A percentile compares a stretch with the other conserved stretches of the same genome.
Conservation (phyloP, 2,329 filamentous ascomycete species). For the Aspergillus ochraceoroseus region DNA sequence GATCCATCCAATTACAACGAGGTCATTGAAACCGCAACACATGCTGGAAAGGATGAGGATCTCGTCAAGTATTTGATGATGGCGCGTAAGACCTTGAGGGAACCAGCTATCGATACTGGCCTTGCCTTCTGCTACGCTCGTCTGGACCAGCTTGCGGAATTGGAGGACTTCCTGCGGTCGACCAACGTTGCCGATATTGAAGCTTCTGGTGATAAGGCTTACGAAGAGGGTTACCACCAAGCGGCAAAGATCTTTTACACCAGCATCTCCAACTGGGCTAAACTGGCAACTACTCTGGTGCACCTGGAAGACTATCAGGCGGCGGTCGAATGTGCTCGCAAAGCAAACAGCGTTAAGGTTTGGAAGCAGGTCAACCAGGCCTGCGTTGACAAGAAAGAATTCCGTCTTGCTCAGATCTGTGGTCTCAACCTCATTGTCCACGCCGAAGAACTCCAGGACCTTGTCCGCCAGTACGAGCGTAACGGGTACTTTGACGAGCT, state of each 20-base stretch:
- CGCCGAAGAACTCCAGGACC: constrained; percentile 85
- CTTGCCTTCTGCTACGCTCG: constrained; percentile 91
- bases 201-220: constrained; percentile 96
- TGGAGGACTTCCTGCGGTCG: constrained; percentile 90
- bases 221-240: constrained; percentile 87
- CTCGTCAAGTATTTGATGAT: constrained; percentile 94
- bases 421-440: constrained; percentile 97
- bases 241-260: constrained; percentile 98
- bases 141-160: constrained; percentile 81
- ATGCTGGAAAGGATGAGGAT: constrained; percentile 95
- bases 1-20: constrained; percentile 92
- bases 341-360: constrained; percentile 98
- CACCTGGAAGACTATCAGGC: constrained; percentile 95
- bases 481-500: constrained; percentile 99
- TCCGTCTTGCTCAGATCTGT: constrained; percentile 96
- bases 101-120: constrained; percentile 87
- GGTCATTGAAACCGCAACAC: constrained; percentile 92
- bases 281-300: constrained; percentile 95
- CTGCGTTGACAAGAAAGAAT: constrained; percentile 96
- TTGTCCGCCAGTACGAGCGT: constrained; percentile 94
- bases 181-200: constrained; percentile 96
- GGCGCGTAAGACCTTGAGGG: constrained; percentile 93
- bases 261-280: constrained; percentile 99
- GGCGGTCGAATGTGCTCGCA: constrained; percentile 93
- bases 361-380: constrained; percentile 98